Evolutionary conservation across 345 rosid species (phyloP).

Genomic region (Combretum micranthum): DNA sequence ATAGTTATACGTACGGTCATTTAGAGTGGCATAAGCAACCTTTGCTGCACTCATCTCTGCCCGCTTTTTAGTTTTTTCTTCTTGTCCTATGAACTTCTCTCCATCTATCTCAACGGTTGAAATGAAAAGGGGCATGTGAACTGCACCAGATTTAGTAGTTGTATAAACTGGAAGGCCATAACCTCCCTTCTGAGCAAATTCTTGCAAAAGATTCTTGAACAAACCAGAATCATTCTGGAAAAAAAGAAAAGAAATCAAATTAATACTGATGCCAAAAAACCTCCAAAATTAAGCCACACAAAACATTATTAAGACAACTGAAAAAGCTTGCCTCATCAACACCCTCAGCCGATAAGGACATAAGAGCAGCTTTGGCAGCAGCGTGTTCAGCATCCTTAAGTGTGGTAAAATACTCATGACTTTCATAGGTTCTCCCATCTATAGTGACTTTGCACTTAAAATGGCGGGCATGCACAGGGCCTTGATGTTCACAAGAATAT

Average conservation of each 20-base stretch:
- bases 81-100: slow-evolving; percentile 19
- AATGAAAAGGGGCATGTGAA: slow-evolving; percentile 19
- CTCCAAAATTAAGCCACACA: background rate
- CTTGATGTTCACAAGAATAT: slow-evolving; percentile 26
- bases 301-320: background rate
- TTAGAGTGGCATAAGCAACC: slow-evolving; percentile 22
- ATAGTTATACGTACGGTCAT: slow-evolving; percentile 15
- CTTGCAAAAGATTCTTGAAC: slow-evolving; percentile 41
- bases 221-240: slow-evolving; percentile 24
- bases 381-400: slow-evolving; percentile 35
- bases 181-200: slow-evolving; percentile 27
- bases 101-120: slow-evolving; percentile 32
- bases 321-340: slow-evolving; percentile 23
- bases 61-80: slow-evolving; percentile 30
- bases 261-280: background rate
- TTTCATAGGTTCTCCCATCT: slow-evolving; percentile 24
- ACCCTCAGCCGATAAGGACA: slow-evolving; percentile 12
- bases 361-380: slow-evolving; percentile 36
- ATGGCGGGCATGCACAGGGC: slow-evolving; percentile 31
- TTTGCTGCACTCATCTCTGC: slow-evolving; percentile 43
- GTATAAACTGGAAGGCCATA: slow-evolving; percentile 21
- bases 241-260: background rate
- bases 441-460: slow-evolving; percentile 30
- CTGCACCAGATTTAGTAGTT: slow-evolving; percentile 15
- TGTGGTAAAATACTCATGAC: slow-evolving; percentile 15